Evolutionary conservation across 352 stramenopile genomes (phyloP), one percentile per base, ranked within the genome.

Genomic region (Phytopythium mirpurense): DNA sequence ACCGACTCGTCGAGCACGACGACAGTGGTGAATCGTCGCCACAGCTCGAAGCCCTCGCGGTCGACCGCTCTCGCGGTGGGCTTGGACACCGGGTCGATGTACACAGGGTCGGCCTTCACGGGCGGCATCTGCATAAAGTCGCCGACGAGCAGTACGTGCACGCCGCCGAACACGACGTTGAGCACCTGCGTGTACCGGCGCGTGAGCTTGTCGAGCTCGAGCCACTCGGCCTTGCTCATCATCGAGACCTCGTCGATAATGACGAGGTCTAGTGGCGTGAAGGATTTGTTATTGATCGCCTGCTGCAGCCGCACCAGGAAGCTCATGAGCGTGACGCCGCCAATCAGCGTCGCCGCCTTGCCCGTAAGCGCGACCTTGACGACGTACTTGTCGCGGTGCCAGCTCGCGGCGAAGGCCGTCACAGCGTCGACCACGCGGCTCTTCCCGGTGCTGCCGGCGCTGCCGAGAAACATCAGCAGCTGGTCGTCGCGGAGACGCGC

Each of bases 361-460:
- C 31, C 46, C 32, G 42, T 48, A 11, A 34, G 21, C 11, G 42
- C 42, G 2, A 23, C 14, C 15, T 48, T 48, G 14, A 34, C 21
- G 3, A 34, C 5, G 5, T 0, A 48, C 10, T 48, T 19, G 23
- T 12, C 10, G 23, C 42, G 10, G 29, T 53, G 46, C 34, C 46
- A 53, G 41, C 51, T 44, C n/a, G 31, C 18, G 51, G 38, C 44
- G 31, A 50, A 57, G 10, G 41, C 51, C 29, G 31, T 31, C 18
- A 57, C 41, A 6, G 51, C 51, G 38, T 56, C 51, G 40, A 56
- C 50, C 10, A 56, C 51, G 40, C 51, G 29, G 40, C 51, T 57
- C 29, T 57, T 57, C 0, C 51, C 51, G 27, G 51, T 57, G 18
- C 51, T 31, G 29, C 51, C 51, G 10, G 51, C 29, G 16, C 51